Evolutionary conservation across 176 grass and related monocot species (phyloP), one percentile per base, ranked within the genome.

Genomic region (Lolium perenne): DNA sequence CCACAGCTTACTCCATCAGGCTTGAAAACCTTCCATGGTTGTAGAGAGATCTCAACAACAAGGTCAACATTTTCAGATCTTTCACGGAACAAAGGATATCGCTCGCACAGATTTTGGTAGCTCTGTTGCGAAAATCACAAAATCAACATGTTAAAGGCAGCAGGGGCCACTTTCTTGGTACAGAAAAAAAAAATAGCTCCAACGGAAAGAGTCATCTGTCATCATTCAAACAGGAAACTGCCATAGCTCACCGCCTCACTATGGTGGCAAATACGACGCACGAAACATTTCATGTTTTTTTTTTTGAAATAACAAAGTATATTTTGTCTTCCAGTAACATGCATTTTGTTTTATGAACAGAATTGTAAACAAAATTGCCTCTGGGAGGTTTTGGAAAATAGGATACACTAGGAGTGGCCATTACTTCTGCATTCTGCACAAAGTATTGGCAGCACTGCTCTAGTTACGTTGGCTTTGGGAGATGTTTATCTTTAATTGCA

Each of bases 1-100:
- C 10, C 69, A 84, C 50, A 50, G 48, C 91, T 94, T 92, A 99
- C 97, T 84, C 94, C 94, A 50, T 99, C 94, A 86, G 97, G 97
- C 71, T 72, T 99, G 87, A 99, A 99, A 91, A 96, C 97, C 68
- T 96, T 99, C 93, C 93, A 99, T 21, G 97, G 97, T 67, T 99
- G 97, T 32, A 99, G 80, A 91, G 97, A 96, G 82, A 99, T 99
- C 85, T 99, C 97, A 86, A 99, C 92, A 84, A 98, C 90, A 71
- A 99, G 88, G 74, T 99, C 90, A 16, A 96, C 92, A 87, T 99
- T 99, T 88, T 99, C 97, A 57, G 97, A 99, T 91, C 97, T 99
- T 90, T 99, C 94, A 61, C 97, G 97, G 77, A 99, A 96, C 7
- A 90, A 96, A 55, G 97, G 97, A 86, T 99, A 90, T 10, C 90